Evolutionary conservation across 2,329 filamentous ascomycete species (phyloP), one percentile per base, ranked within the genome.

Genomic region (Ilyonectria destructans): DNA sequence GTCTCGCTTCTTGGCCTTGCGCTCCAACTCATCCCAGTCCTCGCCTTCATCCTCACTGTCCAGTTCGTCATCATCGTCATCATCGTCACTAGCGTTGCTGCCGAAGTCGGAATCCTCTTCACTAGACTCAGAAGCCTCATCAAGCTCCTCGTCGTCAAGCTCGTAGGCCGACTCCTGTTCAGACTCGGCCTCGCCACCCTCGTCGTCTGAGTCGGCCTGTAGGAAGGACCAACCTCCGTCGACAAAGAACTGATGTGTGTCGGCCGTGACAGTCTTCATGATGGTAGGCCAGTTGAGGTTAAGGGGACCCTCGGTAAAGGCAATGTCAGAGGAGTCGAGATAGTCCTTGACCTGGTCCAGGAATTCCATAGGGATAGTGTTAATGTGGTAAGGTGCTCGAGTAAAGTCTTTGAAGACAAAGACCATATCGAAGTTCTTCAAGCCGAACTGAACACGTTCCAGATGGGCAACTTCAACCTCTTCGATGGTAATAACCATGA

Each of bases 251-350:
- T 92, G 90, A 79, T 99, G 96, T 2, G 96, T 94, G 79, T 99
- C 95, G 40, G 93, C 91, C 21, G 93, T 96, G 29, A 99, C 95
- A 0, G 96, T 99, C 88, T 99, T 99, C 95, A 99, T 99, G 79
- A 99, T 99, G 17, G 95, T 97, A 12, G 93, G 93, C 96, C 96
- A 99, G 87, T 98, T 98, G 65, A 99, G 88, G 84, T 99, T 99
- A 74, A 99, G 90, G 1, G 96, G 96, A 65, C 96, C 96, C 82
- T 99, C 97, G 13, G 91, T 93, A 85, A 92, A 98, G 19, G 96
- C 92, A 78, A 99, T 97, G 78, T 99, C 96, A 55, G 96, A 95
- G 1, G 92, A 95, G 82, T 99, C 96, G 10, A 99, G 89, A 91
- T 96, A 99, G 78, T 99, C 97, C 82, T 98, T 98, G 73, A 99